A percentile compares a stretch with the other conserved stretches of the same genome.
phyloP scores from a whole-genome alignment of 2,329 filamentous ascomycete species.

The Dactylellina haptotyla region DNA sequence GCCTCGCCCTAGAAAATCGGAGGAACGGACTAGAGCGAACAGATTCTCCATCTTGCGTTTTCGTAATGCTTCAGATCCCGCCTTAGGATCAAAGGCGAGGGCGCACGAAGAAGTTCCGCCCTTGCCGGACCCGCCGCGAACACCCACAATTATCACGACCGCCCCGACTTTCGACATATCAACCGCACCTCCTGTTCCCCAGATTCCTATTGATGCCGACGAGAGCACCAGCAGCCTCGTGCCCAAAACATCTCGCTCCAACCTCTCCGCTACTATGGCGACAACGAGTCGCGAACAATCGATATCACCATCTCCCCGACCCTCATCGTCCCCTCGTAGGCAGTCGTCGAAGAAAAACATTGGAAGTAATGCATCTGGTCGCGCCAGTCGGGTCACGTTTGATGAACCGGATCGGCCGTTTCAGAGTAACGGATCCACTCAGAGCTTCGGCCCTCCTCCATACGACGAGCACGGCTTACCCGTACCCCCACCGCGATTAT shows the following conservation, averaged over 20 bases:
- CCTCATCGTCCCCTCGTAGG: constrained; percentile 55
- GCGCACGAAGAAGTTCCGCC: constrained; percentile 53
- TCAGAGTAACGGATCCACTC: constrained; percentile 63
- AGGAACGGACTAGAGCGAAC: constrained; percentile 43
- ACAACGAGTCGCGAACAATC: constrained; percentile 53
- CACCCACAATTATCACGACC: constrained; percentile 85
- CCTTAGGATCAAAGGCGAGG: constrained; percentile 56
- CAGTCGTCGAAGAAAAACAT: constrained; percentile 66
- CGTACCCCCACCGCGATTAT: constrained; percentile 73
- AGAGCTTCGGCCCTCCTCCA: constrained; percentile 66
- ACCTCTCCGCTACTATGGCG: constrained; percentile 44
- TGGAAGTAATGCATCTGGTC: constrained; percentile 67
- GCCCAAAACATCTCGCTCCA: constrained; percentile 54
- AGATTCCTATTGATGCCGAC: constrained; percentile 57
- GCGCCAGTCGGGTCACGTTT: constrained; percentile 67
- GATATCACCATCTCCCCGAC: constrained; percentile 58
- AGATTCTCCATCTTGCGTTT: constrained; percentile 56
- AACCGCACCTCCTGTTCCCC: constrained; percentile 38
- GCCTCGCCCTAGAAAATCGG: constrained; percentile 46
- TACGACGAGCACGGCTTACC: constrained; percentile 74
- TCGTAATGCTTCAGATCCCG: constrained; percentile 58
- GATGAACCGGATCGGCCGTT: constrained; percentile 70
- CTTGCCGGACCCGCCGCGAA: constrained; percentile 53
- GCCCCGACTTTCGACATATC: constrained; percentile 77
- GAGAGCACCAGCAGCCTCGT: constrained; percentile 62